Base-by-base conservation (phyloP, 2,329 filamentous ascomycete species). In the Botrytis elliptica region DNA sequence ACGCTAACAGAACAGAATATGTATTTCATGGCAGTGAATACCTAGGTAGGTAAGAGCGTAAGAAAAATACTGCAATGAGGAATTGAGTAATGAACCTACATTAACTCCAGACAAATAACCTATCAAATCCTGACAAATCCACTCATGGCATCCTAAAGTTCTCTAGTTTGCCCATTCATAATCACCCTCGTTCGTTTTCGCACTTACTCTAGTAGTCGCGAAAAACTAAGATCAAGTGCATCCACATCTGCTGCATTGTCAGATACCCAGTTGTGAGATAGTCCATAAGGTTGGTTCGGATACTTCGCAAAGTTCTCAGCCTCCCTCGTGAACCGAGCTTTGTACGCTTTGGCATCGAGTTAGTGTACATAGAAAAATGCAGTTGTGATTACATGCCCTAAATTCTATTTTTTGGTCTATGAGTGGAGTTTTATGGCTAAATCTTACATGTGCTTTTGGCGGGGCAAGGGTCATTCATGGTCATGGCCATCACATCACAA, bases 71-170 rank as follows among this genome's bases (percentile, higher is more conserved):
- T 25, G 36, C 16, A 4, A 42, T 68, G 22, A 57, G 66, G 55
- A 40, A 57, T 57, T 40, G 49, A 42, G 36, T 68, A 57, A 68
- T 42, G 49, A 29, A 42, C 49, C 36, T 68, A 29, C 49, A 22
- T 29, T 29, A 67, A 52, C 33, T 22, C 25, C 42, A 18, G n/a
- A 36, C 16, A 22, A 49, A 36, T 67, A 25, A 40, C 40, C 33
- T n/a, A 46, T 46, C 57, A 42, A 40, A 72, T 72, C 70, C 70
- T 72, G 70, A 72, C 62, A 72, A 72, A 72, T 59, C 70, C 59
- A 25, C 33, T 36, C 36, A 18, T n/a, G 18, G 29, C 29, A 14
- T 49, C 29, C 29, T 33, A 36, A n/a, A 16, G 55, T 25, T 36
- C 62, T 44, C 42, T 36, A 20, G 36, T 33, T 20, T 38, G 49